These are phyloP conservation scores for Cadophora gregata DNA, from an alignment of 2,329 filamentous ascomycete genomes.

Conservation along the genomic window DNA sequence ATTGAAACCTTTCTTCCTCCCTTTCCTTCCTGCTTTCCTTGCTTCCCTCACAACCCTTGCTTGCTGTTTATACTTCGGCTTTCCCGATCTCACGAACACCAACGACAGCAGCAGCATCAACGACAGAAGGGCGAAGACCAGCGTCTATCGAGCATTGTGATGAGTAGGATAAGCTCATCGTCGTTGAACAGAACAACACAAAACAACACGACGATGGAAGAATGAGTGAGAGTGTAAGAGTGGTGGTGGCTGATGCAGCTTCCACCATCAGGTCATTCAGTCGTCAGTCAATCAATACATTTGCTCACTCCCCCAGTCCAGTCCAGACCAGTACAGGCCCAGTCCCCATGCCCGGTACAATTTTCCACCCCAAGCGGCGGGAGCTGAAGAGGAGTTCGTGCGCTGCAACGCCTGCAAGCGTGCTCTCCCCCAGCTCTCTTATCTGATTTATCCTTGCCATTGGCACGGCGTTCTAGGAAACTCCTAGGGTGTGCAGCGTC, in stretches of 20 bases:
- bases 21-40: neutral
- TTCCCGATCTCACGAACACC: slow-evolving; percentile 1
- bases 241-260: slow-evolving; percentile 17
- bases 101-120: neutral
- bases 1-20: no score
- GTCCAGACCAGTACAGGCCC: neutral
- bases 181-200: neutral
- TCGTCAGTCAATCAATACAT: slow-evolving; percentile 22
- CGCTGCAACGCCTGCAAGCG: neutral
- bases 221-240: neutral
- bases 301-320: slow-evolving; percentile 15
- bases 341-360: neutral
- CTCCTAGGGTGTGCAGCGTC: slow-evolving; percentile 5
- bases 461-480: slow-evolving; percentile 8
- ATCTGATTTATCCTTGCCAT: slow-evolving; percentile 22
- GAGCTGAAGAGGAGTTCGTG: slow-evolving; percentile 25
- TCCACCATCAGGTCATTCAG: slow-evolving; percentile 21
- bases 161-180: neutral
- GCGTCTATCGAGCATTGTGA: slow-evolving; percentile 23
- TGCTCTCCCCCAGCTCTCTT: slow-evolving; percentile 18
- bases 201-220: neutral
- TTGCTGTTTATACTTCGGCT: slow-evolving; percentile 12
- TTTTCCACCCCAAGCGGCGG: slow-evolving; percentile 11
- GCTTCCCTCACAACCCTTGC: neutral
- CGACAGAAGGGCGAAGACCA: neutral